Conservation (phyloP, 805 yeast genomes). For the Kodamaea jinghongensis region DNA sequence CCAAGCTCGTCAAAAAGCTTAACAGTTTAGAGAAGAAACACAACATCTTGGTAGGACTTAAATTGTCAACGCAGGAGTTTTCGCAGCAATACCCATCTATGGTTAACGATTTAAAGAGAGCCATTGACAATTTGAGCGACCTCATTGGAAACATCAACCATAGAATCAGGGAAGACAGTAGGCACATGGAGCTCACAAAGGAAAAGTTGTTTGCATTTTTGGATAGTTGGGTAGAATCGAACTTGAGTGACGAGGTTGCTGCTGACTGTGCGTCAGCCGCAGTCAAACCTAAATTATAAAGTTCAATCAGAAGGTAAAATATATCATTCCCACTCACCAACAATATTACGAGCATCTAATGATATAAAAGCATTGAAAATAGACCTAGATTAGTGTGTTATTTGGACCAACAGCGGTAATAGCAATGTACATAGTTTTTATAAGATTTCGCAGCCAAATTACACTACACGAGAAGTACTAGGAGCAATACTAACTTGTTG, state of each 20-base stretch:
- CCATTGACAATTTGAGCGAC: conserved; percentile 8
- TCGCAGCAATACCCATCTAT: conserved; percentile 4
- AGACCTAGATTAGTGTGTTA: too few species aligned
- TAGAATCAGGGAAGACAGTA: conserved; percentile 31
- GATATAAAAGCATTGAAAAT: background rate
- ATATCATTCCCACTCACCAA: too few species aligned
- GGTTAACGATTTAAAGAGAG: conserved; percentile 4
- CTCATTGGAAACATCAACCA: conserved; percentile 33
- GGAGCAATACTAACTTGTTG: too few species aligned
- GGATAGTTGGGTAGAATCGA: conserved; percentile 24
- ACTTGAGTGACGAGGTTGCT: too few species aligned
- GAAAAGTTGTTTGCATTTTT: conserved; percentile 23
- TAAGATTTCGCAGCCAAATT: too few species aligned
- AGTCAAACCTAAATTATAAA: too few species aligned
- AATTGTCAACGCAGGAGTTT: background rate
- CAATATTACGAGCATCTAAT: too few species aligned
- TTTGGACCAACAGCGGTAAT: conserved; percentile 47
- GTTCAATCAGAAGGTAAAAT: too few species aligned
- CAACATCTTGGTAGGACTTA: conserved; percentile 1
- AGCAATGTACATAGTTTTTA: conserved; percentile 16
- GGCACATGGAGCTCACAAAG: conserved; percentile 22
- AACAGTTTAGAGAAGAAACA: conserved; percentile 8
- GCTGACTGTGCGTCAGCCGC: too few species aligned
- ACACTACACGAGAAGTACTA: too few species aligned
- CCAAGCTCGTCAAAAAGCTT: conserved; percentile 18